Conservation (phyloP, 179 eudicot species). For the Actinidia arguta region DNA sequence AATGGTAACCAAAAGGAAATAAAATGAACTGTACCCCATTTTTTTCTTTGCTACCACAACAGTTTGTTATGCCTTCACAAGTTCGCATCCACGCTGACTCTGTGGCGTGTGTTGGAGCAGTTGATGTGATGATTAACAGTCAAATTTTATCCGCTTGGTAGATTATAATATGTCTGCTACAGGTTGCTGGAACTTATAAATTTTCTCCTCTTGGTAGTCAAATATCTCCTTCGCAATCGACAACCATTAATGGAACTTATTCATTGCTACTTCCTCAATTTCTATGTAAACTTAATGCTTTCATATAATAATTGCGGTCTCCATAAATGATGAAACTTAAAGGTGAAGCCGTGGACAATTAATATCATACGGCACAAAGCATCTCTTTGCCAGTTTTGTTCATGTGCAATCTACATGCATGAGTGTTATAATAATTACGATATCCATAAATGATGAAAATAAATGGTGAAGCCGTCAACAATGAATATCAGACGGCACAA, state of each 20-base stretch:
- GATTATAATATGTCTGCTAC: neutral
- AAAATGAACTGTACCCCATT: no score
- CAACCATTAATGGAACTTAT: neutral
- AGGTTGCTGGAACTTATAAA: neutral
- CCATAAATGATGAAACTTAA: neutral
- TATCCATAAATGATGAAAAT: neutral
- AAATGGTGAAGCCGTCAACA: neutral
- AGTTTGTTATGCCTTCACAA: neutral
- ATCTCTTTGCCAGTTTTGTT: no score
- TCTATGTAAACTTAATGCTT: neutral
- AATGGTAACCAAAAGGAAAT: no score
- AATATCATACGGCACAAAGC: no score
- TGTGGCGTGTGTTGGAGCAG: neutral
- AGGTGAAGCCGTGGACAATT: no score
- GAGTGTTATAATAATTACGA: no score
- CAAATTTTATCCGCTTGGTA: neutral
- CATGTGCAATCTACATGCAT: no score
- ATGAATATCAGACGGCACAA: neutral
- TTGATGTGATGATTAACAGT: neutral
- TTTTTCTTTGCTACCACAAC: neutral
- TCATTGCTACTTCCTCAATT: no score
- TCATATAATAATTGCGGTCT: neutral
- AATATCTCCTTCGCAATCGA: neutral
- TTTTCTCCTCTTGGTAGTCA: neutral
- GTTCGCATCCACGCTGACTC: neutral